These are phyloP conservation scores for Lagenidium giganteum DNA, from an alignment of 352 stramenopile species.

Conservation along the genomic window DNA sequence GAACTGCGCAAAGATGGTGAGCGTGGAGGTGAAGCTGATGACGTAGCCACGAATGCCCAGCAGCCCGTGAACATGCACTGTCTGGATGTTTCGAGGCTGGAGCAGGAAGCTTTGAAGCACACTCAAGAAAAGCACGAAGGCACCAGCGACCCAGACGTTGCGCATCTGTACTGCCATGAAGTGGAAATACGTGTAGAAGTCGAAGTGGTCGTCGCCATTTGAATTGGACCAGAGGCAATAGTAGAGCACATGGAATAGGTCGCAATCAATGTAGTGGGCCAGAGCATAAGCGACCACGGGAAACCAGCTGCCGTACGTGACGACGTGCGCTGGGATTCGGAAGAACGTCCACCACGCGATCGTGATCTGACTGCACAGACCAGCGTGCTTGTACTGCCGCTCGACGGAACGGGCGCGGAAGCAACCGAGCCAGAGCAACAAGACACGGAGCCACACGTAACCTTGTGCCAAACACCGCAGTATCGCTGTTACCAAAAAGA, in stretches of 20 bases:
- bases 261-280: conserved; percentile 22
- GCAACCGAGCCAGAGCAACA: conserved; percentile 6
- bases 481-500: conserved; percentile 6
- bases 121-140: conserved; percentile 1
- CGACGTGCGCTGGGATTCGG: conserved; percentile 11
- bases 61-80: conserved; percentile 2
- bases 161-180: conserved; percentile 30
- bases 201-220: conserved; percentile 13
- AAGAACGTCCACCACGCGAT: conserved; percentile 2
- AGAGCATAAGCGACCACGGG: conserved; percentile 23
- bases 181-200: conserved; percentile 10
- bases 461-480: conserved; percentile 6
- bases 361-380: background rate
- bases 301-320: conserved; percentile 25
- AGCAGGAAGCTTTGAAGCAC: background rate
- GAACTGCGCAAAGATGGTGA: conserved; percentile 6
- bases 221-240: conserved; percentile 19
- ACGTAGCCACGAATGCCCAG: conserved; percentile 8
- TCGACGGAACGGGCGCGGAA: conserved; percentile 1
- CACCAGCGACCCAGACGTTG: conserved; percentile 23
- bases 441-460: conserved; percentile 15
- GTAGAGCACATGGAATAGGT: conserved; percentile 14
- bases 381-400: background rate
- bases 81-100: background rate
- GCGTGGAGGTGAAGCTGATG: background rate